Evolutionary conservation across 75 land plant species (phyloP).

Genomic region (Chamaecyparis obtusa): DNA sequence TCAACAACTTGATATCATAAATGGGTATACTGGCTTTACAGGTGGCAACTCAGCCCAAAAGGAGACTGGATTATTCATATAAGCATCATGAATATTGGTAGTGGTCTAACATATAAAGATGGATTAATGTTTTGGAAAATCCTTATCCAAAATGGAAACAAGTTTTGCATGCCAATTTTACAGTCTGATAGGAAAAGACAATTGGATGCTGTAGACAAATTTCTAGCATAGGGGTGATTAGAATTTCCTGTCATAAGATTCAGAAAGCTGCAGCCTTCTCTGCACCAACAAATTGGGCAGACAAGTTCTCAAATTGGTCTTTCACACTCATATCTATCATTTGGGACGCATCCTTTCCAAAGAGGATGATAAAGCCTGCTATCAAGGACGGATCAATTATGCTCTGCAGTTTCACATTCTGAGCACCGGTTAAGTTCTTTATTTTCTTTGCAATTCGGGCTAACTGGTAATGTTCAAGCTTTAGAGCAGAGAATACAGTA

Average conservation of each 20-base stretch:
- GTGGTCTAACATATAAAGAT: background rate
- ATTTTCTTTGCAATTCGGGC: slow-evolving; percentile 28
- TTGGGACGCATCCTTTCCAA: slow-evolving; percentile 17
- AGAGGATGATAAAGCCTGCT: slow-evolving; percentile 26
- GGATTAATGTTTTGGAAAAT: background rate
- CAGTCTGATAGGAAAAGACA: background rate
- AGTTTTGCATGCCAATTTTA: background rate
- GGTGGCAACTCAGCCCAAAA: background rate
- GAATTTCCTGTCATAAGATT: background rate
- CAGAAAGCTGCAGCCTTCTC: background rate
- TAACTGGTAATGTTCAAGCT: slow-evolving; percentile 17
- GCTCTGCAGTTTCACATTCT: slow-evolving; percentile 15
- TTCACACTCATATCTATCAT: slow-evolving; percentile 31
- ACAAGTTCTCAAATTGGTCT: slow-evolving; percentile 10
- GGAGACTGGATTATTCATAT: background rate
- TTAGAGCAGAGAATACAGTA: slow-evolving; percentile 21
- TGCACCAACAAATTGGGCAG: slow-evolving; percentile 1
- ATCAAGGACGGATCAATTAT: slow-evolving; percentile 19
- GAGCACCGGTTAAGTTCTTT: slow-evolving; percentile 20
- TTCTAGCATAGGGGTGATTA: background rate
- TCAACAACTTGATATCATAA: background rate
- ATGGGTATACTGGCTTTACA: background rate
- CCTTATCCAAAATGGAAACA: background rate
- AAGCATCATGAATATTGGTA: background rate
- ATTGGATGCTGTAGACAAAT: background rate